Percentiles rank a stretch among this genome's conserved stretches.
Evolutionary conservation across 2,329 filamentous ascomycete genomes (phyloP).

Genomic region (Colletotrichum sp.): DNA sequence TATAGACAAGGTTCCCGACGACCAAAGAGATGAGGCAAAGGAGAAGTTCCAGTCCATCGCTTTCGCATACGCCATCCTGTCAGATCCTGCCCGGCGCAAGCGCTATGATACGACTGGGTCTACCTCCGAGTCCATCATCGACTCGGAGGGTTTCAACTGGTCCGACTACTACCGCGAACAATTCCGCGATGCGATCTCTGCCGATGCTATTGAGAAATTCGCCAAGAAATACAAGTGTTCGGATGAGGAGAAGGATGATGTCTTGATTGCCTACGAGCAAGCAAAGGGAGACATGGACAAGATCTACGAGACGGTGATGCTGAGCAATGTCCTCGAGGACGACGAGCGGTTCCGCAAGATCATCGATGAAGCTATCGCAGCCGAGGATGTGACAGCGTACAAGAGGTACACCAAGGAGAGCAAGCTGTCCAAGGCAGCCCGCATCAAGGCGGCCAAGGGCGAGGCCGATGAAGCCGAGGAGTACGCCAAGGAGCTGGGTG

Average conservation of each 20-base stretch:
- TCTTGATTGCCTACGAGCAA: conserved; percentile 78
- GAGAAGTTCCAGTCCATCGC: conserved; percentile 87
- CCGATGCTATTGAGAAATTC: conserved; percentile 77
- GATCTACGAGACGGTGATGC: conserved; percentile 84
- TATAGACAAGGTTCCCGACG: conserved; percentile 75
- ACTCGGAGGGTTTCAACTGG: conserved; percentile 88
- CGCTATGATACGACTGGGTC: conserved; percentile 92
- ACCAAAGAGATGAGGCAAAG: conserved; percentile 75
- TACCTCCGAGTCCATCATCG: conserved; percentile 81
- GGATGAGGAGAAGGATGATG: conserved; percentile 80
- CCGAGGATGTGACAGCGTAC: conserved; percentile 70
- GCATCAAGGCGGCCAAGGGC: conserved; percentile 65
- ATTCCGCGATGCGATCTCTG: conserved; percentile 77
- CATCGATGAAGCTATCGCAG: conserved; percentile 80
- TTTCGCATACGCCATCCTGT: conserved; percentile 93
- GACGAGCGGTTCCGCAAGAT: conserved; percentile 84
- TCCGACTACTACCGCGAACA: conserved; percentile 86
- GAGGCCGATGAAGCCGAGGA: conserved; percentile 78
- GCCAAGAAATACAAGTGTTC: conserved; percentile 81
- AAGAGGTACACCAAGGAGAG: conserved; percentile 75
- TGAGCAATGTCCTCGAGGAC: conserved; percentile 82
- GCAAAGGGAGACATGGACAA: conserved; percentile 76
- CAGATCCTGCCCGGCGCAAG: conserved; percentile 77
- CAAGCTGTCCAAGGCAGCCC: conserved; percentile 64
- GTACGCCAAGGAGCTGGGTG: conserved; percentile 75